Evolutionary conservation across 2,329 filamentous ascomycete species (phyloP).

Genomic region (Didymella lethalis): DNA sequence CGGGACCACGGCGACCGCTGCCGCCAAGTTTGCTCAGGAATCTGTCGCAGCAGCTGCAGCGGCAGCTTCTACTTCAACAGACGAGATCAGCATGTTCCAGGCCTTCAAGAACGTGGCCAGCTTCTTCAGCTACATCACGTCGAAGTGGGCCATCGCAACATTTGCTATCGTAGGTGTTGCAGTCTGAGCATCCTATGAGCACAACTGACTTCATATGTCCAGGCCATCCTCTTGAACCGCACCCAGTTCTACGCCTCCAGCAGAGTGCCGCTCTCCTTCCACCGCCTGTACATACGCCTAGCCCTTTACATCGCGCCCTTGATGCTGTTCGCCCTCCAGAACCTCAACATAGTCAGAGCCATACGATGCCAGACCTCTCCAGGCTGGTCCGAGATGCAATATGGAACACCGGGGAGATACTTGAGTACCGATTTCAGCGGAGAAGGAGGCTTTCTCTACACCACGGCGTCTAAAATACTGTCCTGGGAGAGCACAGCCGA

Average conservation of each 20-base stretch:
- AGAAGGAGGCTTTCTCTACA: conserved; percentile 74
- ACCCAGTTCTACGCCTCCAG: conserved; percentile 94
- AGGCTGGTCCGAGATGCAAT: conserved; percentile 56
- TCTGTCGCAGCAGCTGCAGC: conserved; percentile 55
- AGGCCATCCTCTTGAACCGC: conserved; percentile 86
- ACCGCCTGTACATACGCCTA: conserved; percentile 65
- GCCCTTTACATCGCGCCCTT: conserved; percentile 45
- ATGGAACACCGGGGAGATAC: conserved; percentile 54
- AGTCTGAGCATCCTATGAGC: neutral
- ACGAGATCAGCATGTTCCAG: conserved; percentile 57
- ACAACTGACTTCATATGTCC: conserved; percentile 12
- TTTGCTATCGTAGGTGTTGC: conserved; percentile 70
- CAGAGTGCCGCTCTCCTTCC: conserved; percentile 77
- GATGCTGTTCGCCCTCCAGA: conserved; percentile 62
- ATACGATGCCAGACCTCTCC: conserved; percentile 86
- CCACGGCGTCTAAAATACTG: conserved; percentile 73
- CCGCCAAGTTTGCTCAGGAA: conserved; percentile 53
- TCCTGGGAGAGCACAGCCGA: conserved; percentile 76
- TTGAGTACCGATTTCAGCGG: conserved; percentile 60
- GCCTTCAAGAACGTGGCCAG: conserved; percentile 76
- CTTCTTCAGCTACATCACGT: conserved; percentile 77
- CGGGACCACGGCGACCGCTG: conserved; percentile 49
- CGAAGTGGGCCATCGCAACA: conserved; percentile 84
- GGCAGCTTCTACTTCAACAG: conserved; percentile 38
- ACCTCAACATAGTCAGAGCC: conserved; percentile 75